Evolutionary conservation across 176 grass and related monocot species (phyloP).

Genomic region (Aegilops sharonensis): DNA sequence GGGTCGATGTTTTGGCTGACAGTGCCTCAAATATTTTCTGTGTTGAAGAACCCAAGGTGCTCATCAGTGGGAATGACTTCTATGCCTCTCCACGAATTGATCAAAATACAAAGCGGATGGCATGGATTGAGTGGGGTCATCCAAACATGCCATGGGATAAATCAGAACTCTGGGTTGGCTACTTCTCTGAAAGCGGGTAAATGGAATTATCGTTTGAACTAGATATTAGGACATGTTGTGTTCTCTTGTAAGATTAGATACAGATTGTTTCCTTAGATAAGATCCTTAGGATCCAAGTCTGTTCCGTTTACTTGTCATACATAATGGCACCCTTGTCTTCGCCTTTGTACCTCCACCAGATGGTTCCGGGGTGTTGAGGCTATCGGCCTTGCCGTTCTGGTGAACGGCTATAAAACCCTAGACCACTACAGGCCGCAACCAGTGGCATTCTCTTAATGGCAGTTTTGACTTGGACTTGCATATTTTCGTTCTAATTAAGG

Average conservation of each 20-base stretch:
- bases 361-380: background rate
- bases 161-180: constrained; percentile 90
- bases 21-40: constrained; percentile 24
- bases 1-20: constrained; percentile 1
- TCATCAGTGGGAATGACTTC: constrained; percentile 80
- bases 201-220: constrained; percentile 13
- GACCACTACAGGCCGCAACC: background rate
- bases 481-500: background rate
- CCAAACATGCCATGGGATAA: constrained; percentile 97
- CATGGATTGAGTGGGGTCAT: constrained; percentile 93
- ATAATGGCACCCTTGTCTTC: background rate
- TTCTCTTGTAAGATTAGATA: background rate
- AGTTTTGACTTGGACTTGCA: constrained; percentile 1
- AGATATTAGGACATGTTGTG: background rate
- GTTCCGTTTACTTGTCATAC: background rate
- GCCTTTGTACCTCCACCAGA: background rate
- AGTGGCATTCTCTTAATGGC: background rate
- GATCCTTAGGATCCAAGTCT: background rate
- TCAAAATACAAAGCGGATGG: constrained; percentile 61
- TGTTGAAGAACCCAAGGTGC: constrained; percentile 77
- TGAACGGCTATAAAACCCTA: background rate
- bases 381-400: background rate
- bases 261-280: background rate
- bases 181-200: constrained; percentile 81
- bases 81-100: constrained; percentile 94